phyloP scores from a whole-genome alignment of 441 rosid genomes.

The Aleurites moluccanus region DNA sequence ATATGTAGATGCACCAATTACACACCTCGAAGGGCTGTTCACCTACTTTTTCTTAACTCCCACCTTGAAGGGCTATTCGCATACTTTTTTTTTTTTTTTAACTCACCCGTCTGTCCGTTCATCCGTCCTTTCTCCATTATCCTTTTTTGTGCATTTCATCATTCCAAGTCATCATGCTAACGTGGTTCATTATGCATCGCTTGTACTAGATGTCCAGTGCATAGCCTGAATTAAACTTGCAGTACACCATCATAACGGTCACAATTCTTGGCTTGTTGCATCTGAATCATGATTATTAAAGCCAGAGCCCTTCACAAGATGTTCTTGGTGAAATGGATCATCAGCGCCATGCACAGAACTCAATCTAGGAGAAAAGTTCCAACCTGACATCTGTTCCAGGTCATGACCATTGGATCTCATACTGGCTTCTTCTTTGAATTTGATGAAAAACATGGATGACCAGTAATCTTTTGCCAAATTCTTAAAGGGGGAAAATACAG shows the following conservation, averaged over 20 bases:
- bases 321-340: conserved; percentile 84
- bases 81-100: background rate
- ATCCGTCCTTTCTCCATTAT: background rate
- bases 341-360: conserved; percentile 73
- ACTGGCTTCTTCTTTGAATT: conserved; percentile 73
- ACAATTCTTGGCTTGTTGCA: conserved; percentile 8
- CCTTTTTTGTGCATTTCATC: background rate
- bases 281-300: conserved; percentile 18
- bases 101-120: background rate
- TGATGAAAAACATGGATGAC: conserved; percentile 81
- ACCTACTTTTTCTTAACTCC: too few relatives aligned
- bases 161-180: background rate
- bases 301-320: conserved; percentile 42
- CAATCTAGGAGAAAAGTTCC: conserved; percentile 74
- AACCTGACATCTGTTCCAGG: conserved; percentile 47
- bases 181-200: background rate
- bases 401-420: conserved; percentile 42
- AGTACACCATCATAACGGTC: background rate
- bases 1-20: background rate
- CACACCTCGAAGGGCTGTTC: too few relatives aligned
- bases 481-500: conserved; percentile 32
- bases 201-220: background rate
- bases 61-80: too few relatives aligned
- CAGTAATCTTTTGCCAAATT: conserved; percentile 83
- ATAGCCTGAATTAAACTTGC: background rate